Evolutionary conservation across 2,329 filamentous ascomycete genomes (phyloP), one percentile per base, ranked within the genome.

Genomic region (Hypoxylon rubiginosum): DNA sequence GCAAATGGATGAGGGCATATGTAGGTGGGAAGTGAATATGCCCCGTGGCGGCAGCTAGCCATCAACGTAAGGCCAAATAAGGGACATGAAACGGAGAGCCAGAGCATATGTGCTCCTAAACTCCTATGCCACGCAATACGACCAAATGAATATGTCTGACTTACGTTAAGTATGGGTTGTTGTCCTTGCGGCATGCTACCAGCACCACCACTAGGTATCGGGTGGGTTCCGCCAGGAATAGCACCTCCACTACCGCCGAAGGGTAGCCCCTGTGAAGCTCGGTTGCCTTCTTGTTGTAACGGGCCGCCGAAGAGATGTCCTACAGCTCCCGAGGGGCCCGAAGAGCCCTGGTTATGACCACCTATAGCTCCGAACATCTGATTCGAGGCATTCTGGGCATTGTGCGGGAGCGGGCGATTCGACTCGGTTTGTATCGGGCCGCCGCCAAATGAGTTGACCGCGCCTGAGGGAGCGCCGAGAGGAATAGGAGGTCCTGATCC

Each of bases 91-190:
- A 36, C 49, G 15, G 6, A n/a, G 34, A 43, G 48, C 17, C 28
- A 57, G 45, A 59, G 36, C 39, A 52, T 63, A 26, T 36, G 15
- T 30, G n/a, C 19, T 39, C 15, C 11, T 15, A 15, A 8, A 30
- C 30, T 36, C 43, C 21, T 11, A 41, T 49, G 45, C 48, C 26
- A 45, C 36, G 30, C 10, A 56, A 32, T n/a, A 49, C 15, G 21
- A 41, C 43, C 24, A 49, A 62, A 36, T 52, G 41, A 69, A 4
- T 21, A 53, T 46, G 50, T 32, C 41, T 17, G 34, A 80, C 86
- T 82, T 79, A 89, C 87, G 78, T 92, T 92, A 57, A 97, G 81
- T 72, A 97, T 97, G 4, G 93, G 93, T 76, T 96, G 92, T 78
- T 95, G 92, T 39, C 91, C 91, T 79, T 94, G 92, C 11, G 89